phyloP scores from a whole-genome alignment of 192 early-diverging fungal species.

The Geranomyces michiganensis region DNA sequence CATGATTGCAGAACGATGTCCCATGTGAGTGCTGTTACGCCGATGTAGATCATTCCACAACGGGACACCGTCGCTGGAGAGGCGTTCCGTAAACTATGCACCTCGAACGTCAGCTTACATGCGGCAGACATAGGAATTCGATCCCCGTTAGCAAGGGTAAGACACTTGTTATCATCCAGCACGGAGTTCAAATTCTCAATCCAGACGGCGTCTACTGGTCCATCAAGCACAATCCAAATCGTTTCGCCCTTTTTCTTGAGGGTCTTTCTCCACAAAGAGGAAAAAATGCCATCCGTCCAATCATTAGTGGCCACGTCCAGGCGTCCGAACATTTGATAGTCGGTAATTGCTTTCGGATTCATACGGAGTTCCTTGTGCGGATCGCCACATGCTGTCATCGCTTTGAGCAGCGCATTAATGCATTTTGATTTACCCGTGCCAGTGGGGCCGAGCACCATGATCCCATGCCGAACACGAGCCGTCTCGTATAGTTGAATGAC shows the following conservation, averaged over 20 bases:
- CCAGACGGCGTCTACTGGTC: constrained; percentile 69
- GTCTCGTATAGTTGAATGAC: constrained; percentile 71
- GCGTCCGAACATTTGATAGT: constrained; percentile 70
- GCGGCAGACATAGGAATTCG: constrained; percentile 65
- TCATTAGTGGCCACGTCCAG: constrained; percentile 70
- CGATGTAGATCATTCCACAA: constrained; percentile 73
- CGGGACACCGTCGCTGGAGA: constrained; percentile 66
- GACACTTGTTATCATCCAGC: constrained; percentile 69
- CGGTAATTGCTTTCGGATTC: constrained; percentile 71
- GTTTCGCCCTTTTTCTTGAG: constrained; percentile 62
- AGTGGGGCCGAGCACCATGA: constrained; percentile 69
- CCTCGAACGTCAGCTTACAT: constrained; percentile 67
- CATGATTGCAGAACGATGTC: constrained; percentile 67
- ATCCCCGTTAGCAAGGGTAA: constrained; percentile 68
- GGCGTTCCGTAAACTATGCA: constrained; percentile 63
- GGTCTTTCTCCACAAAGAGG: constrained; percentile 66
- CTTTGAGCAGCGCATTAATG: constrained; percentile 60
- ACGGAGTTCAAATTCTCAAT: constrained; percentile 70
- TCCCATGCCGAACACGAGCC: constrained; percentile 61
- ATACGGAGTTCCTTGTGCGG: constrained; percentile 68
- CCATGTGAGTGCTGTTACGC: constrained; percentile 66
- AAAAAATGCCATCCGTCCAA: constrained; percentile 73
- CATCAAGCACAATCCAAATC: constrained; percentile 67
- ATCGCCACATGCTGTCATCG: constrained; percentile 66
- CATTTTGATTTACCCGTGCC: constrained; percentile 68